Base-by-base conservation (phyloP, 169 alveolate species). In the Plasmodium cynomolgi region DNA sequence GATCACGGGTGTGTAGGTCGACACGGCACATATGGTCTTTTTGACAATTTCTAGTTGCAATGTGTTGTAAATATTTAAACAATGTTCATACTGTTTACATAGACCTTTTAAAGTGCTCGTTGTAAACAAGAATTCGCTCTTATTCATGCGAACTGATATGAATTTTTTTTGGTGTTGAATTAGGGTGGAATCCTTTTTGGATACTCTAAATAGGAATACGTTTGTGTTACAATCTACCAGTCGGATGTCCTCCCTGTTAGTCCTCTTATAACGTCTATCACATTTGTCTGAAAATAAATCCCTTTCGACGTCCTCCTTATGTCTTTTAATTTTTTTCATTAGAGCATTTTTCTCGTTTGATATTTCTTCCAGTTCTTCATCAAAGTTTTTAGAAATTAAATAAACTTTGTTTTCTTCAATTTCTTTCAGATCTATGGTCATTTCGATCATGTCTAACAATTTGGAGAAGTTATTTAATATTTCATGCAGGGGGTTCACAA, bases 1-100 rank as follows among this genome's bases (percentile, higher is more conserved):
- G 80, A 98, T 96, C 17, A 98, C 97, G 4, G 99, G 98, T 97
- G 99, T 98, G 94, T 99, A 99, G 4, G 99, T 97, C 31, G 99
- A 96, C 1, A 99, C 99, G 29, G 98, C 99, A 81, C 97, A 97
- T 37, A 99, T 95, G n/a, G 99, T 97, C 96, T 97, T 98, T 81
- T 96, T 84, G 3, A 98, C 98, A 71, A 98, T 96, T 62, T 95
- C 98, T 62, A 82, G 86, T 93, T 98, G 98, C 47, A 95, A 96
- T 39, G 91, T 92, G 84, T 97, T 96, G 73, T 98, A 98, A 77
- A 97, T 97, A 68, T 84, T 96, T 79, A 94, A 91, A 31, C 96
- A 95, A 31, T 93, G 97, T 15, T 96, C 96, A 88, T 96, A 97
- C 71, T 95, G 84, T 0, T 96, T 96, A 73, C 98, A 98, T 34